Evolutionary conservation across 306 rosid species (phyloP).

Genomic region (Styphnolobium japonicum): DNA sequence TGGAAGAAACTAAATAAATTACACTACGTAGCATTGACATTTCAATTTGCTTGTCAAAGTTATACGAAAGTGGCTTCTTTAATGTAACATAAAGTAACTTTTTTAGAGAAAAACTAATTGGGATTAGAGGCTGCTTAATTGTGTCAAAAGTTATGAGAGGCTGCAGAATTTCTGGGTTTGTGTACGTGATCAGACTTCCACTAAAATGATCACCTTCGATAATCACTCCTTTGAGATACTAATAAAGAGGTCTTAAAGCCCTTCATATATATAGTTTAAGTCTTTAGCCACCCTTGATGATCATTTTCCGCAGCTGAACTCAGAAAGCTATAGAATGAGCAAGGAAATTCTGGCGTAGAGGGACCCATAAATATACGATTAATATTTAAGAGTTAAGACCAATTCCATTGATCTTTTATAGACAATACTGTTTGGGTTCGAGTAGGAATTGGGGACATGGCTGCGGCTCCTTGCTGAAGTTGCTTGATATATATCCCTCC

Average conservation of each 20-base stretch:
- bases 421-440: not conserved
- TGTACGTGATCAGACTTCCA: not conserved
- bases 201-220: not conserved
- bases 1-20: not conserved
- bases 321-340: not conserved
- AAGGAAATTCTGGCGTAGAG: not conserved
- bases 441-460: not conserved
- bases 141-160: conserved; percentile 13
- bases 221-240: not conserved
- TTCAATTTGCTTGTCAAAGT: not conserved
- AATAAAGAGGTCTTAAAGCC: not conserved
- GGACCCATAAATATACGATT: conserved; percentile 12
- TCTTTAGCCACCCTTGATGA: not conserved
- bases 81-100: conserved; percentile 2
- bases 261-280: not conserved
- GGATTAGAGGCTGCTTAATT: conserved; percentile 17
- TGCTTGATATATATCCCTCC: not conserved
- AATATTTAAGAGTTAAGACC: too few relatives aligned
- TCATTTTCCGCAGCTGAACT: not conserved
- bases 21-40: not conserved
- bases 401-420: not conserved
- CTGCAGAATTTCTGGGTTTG: conserved; percentile 30
- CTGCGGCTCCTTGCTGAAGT: not conserved
- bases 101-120: not conserved
- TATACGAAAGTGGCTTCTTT: conserved; percentile 16